Base-by-base conservation (phyloP, 768 basidiomycete genomes). In the Mycena filopes region DNA sequence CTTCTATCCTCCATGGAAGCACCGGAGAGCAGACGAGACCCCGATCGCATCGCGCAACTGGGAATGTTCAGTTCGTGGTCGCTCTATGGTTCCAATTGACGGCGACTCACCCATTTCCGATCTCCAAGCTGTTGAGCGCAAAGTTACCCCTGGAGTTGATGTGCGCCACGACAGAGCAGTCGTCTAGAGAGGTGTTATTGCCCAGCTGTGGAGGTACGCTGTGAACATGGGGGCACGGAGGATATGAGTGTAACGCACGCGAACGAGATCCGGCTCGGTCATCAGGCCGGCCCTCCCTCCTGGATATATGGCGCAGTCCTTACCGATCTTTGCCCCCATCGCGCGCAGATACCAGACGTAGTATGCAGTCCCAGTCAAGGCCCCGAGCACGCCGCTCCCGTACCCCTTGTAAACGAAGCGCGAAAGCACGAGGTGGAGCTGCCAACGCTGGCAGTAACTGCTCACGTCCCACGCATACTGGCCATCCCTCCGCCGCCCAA, bases 1-100 rank as follows among this genome's bases (percentile, higher is more conserved):
- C 80, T 81, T 68, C 75, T 73, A 57, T 80, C 77, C 70, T 84
- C 83, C 83, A 84, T 84, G 18, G 82, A 81, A 10, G 83, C 83
- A 20, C 82, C 83, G 9, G 82, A 83, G 36, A 84, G 77, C 4
- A 84, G 72, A 15, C 83, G 78, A 13, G 82, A 82, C 28, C 83
- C 83, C 4, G 80, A 72, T 16, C 83, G 79, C 76, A 84, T 73
- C 0, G 82, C 81, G 60, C 78, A 80, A 36, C 79, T 81, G 55
- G 4, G 20, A 20, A 11, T n/a, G n/a, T n/a, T 15, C 20, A 21
- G 20, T 20, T 18, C 10, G 26, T 38, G 6, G 36, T n/a, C n/a
- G 31, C 16, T 29, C 8, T 21, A 21, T 36, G 36, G 20, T 21
- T 33, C n/a, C 25, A 18, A 23, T 36, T 18, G 2, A 31, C 36